Evolutionary conservation across 2,329 filamentous ascomycete species (phyloP).

Genomic region (Talaromyces funiculosus): DNA sequence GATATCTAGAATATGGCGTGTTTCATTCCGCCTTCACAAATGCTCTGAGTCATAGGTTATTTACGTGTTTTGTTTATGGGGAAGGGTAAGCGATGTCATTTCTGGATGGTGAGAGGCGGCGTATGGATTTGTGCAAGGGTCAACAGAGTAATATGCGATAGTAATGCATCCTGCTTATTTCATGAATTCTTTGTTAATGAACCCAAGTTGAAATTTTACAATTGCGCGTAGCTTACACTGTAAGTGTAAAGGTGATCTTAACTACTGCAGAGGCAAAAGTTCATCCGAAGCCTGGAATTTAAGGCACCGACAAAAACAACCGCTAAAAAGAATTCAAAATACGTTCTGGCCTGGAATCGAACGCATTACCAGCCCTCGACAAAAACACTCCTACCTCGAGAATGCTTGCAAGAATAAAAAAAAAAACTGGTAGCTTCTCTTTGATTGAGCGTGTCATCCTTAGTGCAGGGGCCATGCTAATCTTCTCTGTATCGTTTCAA

Average conservation of each 20-base stretch:
- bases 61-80: slow-evolving; percentile 7
- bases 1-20: slow-evolving; percentile 29
- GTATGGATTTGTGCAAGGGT: not conserved
- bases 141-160: slow-evolving; percentile 1
- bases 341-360: not conserved
- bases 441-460: slow-evolving; percentile 89
- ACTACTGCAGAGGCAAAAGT: too few species aligned
- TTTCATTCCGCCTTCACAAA: not conserved
- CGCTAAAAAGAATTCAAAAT: not conserved
- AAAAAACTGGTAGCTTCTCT: slow-evolving; percentile 70
- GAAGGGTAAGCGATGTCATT: slow-evolving; percentile 11
- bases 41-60: not conserved
- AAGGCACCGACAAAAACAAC: not conserved
- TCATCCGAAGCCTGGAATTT: not conserved
- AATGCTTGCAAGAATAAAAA: slow-evolving; percentile 20
- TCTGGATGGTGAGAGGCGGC: slow-evolving; percentile 9
- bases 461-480: slow-evolving; percentile 83
- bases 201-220: too few species aligned
- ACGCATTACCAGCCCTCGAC: not conserved
- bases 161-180: not conserved
- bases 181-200: not conserved
- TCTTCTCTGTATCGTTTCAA: slow-evolving; percentile 69
- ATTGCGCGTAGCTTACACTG: too few species aligned
- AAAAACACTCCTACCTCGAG: slow-evolving; percentile 1
- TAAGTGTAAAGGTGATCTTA: too few species aligned